phyloP scores from a whole-genome alignment of 2,329 filamentous ascomycete genomes.

The Orbilia javanica region DNA sequence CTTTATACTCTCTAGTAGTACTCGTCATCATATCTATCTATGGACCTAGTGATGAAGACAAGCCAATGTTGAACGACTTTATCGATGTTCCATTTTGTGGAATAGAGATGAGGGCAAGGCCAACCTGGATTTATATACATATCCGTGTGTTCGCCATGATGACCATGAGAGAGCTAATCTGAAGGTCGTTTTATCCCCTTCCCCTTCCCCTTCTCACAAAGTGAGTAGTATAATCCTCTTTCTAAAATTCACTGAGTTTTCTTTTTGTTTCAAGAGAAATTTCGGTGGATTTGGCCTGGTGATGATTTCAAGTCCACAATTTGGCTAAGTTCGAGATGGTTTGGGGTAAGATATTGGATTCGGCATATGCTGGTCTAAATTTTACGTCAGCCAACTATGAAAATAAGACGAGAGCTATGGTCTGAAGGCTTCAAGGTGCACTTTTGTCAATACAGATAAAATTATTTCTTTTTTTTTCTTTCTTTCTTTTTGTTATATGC shows the following conservation, averaged over 20 bases:
- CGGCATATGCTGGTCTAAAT: neutral
- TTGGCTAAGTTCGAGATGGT: slow-evolving; percentile 24
- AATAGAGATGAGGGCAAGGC: slow-evolving; percentile 35
- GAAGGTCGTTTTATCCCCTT: slow-evolving; percentile 28
- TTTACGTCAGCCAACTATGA: slow-evolving; percentile 3
- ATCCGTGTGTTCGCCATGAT: slow-evolving; percentile 57
- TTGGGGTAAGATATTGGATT: neutral
- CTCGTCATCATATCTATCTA: slow-evolving; percentile 24
- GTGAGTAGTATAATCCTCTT: neutral
- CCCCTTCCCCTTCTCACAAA: neutral
- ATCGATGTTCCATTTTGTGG: slow-evolving; percentile 40
- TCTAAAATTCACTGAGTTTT: neutral
- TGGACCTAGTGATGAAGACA: slow-evolving; percentile 57
- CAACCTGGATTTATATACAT: slow-evolving; percentile 49
- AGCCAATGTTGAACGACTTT: slow-evolving; percentile 52
- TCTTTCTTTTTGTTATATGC: neutral
- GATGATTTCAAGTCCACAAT: slow-evolving; percentile 30
- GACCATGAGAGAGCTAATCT: slow-evolving; percentile 58
- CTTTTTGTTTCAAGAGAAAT: neutral
- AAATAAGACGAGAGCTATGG: slow-evolving; percentile 28
- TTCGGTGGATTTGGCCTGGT: slow-evolving; percentile 23
- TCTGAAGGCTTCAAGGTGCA: no score
- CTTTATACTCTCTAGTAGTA: slow-evolving; percentile 32
- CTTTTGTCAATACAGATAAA: no score
- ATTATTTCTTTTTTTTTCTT: no score